Base-by-base conservation (phyloP, 495 filamentous ascomycete genomes). In the Neurospora sp. region DNA sequence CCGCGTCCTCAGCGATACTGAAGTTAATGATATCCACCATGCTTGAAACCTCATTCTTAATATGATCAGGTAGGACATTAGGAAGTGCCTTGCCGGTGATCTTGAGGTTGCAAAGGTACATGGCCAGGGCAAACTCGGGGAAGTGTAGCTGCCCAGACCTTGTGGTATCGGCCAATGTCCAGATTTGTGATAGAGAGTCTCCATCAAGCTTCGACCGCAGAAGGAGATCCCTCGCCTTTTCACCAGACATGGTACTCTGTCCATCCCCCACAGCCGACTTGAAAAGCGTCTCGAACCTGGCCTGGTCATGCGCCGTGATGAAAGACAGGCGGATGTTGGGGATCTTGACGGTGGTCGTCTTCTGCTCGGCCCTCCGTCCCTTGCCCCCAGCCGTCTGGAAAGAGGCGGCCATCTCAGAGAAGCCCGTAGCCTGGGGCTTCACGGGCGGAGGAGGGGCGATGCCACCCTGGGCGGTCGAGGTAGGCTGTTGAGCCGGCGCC, bases 21-120 rank as follows among this genome's bases (percentile, higher is more conserved):
- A 98, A 98, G 23, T 95, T 97, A 75, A 99, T 99, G 59, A 98
- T 98, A 79, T 99, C 96, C 41, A 99, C 96, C 96, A 99, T 98
- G 78, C 96, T 96, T 11, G 95, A 98, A 39, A 99, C 96, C 82
- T 99, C 96, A 79, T 98, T 99, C 82, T 88, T 91, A 69, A 98
- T 90, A 48, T 88, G 91, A 48, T 98, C 94, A 0, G 96, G 95
- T 4, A 99, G 84, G 14, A 79, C 79, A 1, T 85, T 76, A 2
- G 96, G 96, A 11, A 99, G 78, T 0, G 89, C 84, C 81, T 97
- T 97, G 39, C 94, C 94, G 18, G 92, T 92, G 18, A 98, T 86
- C 82, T 92, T 94, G 76, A 98, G 78, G 75, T 98, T 98, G 85
- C 96, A 99, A 23, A 99, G 90, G 79, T 99, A 99, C 96, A 99